Percentiles rank a stretch among this genome's conserved stretches.
Conservation (phyloP, 768 basidiomycete genomes). For the Rhizopogon vinicolor region DNA sequence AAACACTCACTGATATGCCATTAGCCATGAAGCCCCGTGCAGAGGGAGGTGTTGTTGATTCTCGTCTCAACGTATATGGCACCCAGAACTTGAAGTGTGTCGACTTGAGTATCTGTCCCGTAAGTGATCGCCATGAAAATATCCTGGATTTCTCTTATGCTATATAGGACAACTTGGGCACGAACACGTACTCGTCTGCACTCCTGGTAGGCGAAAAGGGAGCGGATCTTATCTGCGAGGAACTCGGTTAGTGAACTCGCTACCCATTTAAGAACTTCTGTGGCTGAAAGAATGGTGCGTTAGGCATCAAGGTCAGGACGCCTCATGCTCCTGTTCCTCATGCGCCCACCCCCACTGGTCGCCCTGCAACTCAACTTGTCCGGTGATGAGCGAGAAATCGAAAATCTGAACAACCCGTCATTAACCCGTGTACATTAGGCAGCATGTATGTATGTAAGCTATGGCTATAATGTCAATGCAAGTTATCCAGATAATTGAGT, state of each 20-base stretch:
- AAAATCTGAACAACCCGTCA: not conserved
- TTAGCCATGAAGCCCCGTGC: constrained; percentile 64
- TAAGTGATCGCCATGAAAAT: constrained; percentile 24
- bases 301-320: constrained; percentile 56
- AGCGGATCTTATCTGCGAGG: constrained; percentile 54
- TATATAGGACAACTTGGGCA: constrained; percentile 61
- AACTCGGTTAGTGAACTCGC: constrained; percentile 42
- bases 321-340: constrained; percentile 71
- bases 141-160: not conserved
- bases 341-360: constrained; percentile 52
- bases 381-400: constrained; percentile 3
- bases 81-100: constrained; percentile 64
- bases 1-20: not conserved
- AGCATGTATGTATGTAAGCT: not conserved
- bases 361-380: constrained; percentile 40
- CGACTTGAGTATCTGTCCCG: constrained; percentile 70
- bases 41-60: constrained; percentile 64
- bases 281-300: constrained; percentile 5
- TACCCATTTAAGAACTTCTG: not conserved
- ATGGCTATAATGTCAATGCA: not conserved
- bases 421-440: not conserved
- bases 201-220: constrained; percentile 69
- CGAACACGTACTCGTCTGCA: constrained; percentile 71
- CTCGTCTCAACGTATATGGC: constrained; percentile 58
- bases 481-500: not conserved